Evolutionary conservation across 148 eudicot species (phyloP).

Genomic region (Fagopyrum homotropicum): DNA sequence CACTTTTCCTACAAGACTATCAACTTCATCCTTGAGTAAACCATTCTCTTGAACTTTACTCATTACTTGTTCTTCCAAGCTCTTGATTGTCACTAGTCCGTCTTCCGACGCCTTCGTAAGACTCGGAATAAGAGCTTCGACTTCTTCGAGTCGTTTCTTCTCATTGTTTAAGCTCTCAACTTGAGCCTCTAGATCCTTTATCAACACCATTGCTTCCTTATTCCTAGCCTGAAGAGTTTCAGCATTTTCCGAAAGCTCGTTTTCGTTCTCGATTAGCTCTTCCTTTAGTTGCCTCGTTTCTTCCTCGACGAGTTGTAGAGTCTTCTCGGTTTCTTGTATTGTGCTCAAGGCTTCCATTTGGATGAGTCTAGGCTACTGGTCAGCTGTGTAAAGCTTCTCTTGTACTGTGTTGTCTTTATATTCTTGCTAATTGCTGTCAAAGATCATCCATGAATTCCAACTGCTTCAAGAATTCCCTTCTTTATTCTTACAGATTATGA

Average conservation of each 20-base stretch:
- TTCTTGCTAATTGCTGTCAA: no score
- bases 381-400: no score
- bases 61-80: constrained; percentile 11
- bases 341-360: constrained; percentile 20
- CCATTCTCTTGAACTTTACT: constrained; percentile 21
- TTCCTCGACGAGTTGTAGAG: constrained; percentile 22
- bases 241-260: constrained; percentile 21
- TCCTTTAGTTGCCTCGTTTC: constrained; percentile 24
- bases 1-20: constrained; percentile 18
- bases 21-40: constrained; percentile 17
- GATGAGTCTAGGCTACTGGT: no score
- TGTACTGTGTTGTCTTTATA: no score
- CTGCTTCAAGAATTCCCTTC: constrained; percentile 18
- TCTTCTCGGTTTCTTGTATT: constrained; percentile 19
- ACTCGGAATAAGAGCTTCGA: background rate
- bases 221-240: constrained; percentile 19
- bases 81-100: no score
- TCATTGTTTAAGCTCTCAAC: constrained; percentile 24
- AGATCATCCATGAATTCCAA: no score
- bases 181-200: constrained; percentile 29
- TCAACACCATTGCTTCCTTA: constrained; percentile 22
- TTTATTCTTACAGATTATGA: no score
- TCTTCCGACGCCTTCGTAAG: no score
- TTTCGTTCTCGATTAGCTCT: constrained; percentile 22
- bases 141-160: constrained; percentile 26